phyloP scores from a whole-genome alignment of 2,329 filamentous ascomycete genomes.

The Juglanconis sp. region DNA sequence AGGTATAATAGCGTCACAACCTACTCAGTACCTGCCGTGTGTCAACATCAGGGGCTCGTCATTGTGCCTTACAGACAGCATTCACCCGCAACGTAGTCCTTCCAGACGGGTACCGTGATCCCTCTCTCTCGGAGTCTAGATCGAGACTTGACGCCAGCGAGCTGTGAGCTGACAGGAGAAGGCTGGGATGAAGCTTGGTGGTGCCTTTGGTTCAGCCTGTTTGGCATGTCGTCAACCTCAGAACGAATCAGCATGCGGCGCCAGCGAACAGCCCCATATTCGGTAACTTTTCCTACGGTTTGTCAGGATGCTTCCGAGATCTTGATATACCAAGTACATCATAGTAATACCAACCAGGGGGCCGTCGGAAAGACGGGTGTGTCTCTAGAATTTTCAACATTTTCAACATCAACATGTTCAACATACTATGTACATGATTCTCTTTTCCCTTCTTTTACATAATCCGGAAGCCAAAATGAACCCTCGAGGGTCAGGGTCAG shows the following conservation, averaged over 20 bases:
- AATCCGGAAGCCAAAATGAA: slow-evolving; percentile 1
- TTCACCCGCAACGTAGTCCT: neutral
- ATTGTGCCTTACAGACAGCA: neutral
- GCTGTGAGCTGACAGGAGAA: neutral
- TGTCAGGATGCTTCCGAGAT: slow-evolving; percentile 1
- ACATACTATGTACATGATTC: too few relatives aligned
- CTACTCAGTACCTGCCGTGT: neutral
- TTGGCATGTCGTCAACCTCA: neutral
- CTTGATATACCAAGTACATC: slow-evolving; percentile 2
- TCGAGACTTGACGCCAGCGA: neutral
- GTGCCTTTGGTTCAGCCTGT: neutral
- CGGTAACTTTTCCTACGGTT: neutral
- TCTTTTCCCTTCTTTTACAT: neutral
- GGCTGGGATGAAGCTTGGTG: slow-evolving; percentile 6
- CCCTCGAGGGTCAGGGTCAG: slow-evolving; percentile 1
- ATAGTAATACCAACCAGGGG: neutral
- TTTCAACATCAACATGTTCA: too few relatives aligned
- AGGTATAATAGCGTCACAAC: neutral
- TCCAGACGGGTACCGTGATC: neutral
- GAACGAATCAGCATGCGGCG: slow-evolving; percentile 5
- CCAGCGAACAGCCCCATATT: neutral
- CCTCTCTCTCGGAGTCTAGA: too few relatives aligned
- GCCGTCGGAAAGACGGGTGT: neutral
- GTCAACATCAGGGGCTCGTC: neutral
- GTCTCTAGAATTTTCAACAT: neutral